These are phyloP conservation scores for Zymoseptoria ardabiliae DNA, from an alignment of 2,329 filamentous ascomycete genomes.

Conservation along the genomic window DNA sequence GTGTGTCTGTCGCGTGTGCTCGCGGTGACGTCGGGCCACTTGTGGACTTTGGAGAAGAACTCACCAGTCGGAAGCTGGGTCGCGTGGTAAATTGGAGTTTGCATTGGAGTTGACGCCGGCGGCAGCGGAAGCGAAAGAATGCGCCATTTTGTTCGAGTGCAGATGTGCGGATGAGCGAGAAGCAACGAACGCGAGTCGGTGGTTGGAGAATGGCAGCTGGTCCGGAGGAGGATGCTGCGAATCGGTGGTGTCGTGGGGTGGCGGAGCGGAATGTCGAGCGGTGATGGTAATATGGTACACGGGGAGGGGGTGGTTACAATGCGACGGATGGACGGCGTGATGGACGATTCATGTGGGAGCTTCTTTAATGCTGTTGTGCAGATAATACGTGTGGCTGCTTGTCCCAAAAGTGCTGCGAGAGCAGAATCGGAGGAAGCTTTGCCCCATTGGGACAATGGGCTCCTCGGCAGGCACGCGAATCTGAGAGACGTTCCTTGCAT, in stretches of 20 bases:
- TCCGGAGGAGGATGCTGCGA: background rate
- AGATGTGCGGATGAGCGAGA: background rate
- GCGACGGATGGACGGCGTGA: background rate
- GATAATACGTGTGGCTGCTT: background rate
- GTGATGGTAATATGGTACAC: background rate
- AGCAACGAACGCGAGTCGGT: background rate
- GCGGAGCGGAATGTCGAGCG: background rate
- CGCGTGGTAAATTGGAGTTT: background rate
- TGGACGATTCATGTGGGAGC: background rate
- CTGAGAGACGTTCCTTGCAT: background rate
- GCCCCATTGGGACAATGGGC: background rate
- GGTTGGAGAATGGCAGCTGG: background rate
- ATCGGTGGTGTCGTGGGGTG: background rate
- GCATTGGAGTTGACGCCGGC: background rate
- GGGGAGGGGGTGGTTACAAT: background rate
- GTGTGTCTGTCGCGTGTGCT: background rate
- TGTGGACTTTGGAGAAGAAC: background rate
- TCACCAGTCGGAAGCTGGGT: constrained; percentile 1
- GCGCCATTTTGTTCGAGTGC: background rate
- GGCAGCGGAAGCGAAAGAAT: background rate
- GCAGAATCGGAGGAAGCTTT: background rate
- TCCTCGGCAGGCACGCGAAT: background rate
- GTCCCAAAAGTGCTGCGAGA: too few species aligned
- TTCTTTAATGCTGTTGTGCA: background rate
- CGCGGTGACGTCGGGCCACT: background rate